These are phyloP conservation scores for Arabis alpina DNA, from an alignment of 345 rosid genomes.

Conservation along the genomic window DNA sequence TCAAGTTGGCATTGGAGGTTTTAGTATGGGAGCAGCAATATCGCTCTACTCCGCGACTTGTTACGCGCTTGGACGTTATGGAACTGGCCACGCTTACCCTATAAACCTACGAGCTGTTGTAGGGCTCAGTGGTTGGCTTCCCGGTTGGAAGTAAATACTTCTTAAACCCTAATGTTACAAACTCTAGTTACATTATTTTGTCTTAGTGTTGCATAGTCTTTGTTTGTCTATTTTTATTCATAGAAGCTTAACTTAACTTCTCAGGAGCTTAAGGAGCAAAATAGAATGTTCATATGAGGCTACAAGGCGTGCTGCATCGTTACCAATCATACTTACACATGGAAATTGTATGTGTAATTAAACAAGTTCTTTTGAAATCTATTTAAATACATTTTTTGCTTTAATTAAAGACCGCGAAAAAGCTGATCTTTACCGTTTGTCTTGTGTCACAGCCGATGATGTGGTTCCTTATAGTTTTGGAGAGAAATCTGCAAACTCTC, in stretches of 20 bases:
- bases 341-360: constrained; percentile 57
- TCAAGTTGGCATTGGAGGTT: constrained; percentile 88
- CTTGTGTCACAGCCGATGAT: constrained; percentile 65
- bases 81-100: constrained; percentile 65
- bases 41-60: constrained; percentile 89
- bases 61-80: constrained; percentile 68
- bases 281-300: constrained; percentile 69
- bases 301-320: constrained; percentile 64
- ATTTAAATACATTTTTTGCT: background rate
- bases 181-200: background rate
- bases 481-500: constrained; percentile 72
- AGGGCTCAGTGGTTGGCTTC: constrained; percentile 92
- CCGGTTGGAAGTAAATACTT: constrained; percentile 69
- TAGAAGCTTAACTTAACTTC: constrained; percentile 18
- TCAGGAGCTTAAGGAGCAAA: constrained; percentile 60
- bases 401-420: background rate
- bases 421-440: constrained; percentile 18
- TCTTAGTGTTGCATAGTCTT: background rate
- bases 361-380: constrained; percentile 4
- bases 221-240: background rate
- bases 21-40: constrained; percentile 93
- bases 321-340: constrained; percentile 66
- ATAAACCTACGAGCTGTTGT: constrained; percentile 62
- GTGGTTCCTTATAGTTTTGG: constrained; percentile 75
- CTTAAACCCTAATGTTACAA: background rate